These are phyloP conservation scores for Umbelopsis ramanniana DNA, from an alignment of 192 early-diverging fungal genomes.

Conservation along the genomic window DNA sequence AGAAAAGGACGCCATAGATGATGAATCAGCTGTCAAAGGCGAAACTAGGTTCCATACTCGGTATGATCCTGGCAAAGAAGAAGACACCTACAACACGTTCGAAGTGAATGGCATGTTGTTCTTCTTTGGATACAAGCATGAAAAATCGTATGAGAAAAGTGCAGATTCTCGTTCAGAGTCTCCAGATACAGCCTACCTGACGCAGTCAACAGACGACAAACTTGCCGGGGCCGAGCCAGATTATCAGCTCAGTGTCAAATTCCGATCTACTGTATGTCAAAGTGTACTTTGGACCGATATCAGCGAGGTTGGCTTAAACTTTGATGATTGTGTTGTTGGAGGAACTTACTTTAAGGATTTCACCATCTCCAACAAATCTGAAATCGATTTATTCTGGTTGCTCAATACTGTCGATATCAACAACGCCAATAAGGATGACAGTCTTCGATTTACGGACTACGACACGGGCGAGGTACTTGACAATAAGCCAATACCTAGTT, in stretches of 20 bases:
- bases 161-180: not conserved
- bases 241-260: constrained; percentile 70
- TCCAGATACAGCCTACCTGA: not conserved
- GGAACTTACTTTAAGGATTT: constrained; percentile 91
- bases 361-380: constrained; percentile 86
- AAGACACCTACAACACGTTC: constrained; percentile 68
- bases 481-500: constrained; percentile 67
- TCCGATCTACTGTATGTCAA: constrained; percentile 85
- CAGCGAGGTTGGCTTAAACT: constrained; percentile 87
- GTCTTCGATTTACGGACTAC: constrained; percentile 77
- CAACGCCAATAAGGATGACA: constrained; percentile 56
- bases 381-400: constrained; percentile 90
- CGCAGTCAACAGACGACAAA: not conserved
- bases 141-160: not conserved
- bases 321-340: constrained; percentile 94
- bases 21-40: constrained; percentile 9
- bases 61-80: constrained; percentile 43
- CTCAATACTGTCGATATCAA: constrained; percentile 73
- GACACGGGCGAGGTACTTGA: constrained; percentile 60
- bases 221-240: constrained; percentile 41
- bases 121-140: constrained; percentile 72
- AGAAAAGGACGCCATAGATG: constrained; percentile 37
- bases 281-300: constrained; percentile 93
- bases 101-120: constrained; percentile 85
- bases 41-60: not conserved